Percentiles rank a stretch among this genome's conserved stretches.
Conservation (phyloP, 768 basidiomycete genomes). For the Basidioascus undulatus region DNA sequence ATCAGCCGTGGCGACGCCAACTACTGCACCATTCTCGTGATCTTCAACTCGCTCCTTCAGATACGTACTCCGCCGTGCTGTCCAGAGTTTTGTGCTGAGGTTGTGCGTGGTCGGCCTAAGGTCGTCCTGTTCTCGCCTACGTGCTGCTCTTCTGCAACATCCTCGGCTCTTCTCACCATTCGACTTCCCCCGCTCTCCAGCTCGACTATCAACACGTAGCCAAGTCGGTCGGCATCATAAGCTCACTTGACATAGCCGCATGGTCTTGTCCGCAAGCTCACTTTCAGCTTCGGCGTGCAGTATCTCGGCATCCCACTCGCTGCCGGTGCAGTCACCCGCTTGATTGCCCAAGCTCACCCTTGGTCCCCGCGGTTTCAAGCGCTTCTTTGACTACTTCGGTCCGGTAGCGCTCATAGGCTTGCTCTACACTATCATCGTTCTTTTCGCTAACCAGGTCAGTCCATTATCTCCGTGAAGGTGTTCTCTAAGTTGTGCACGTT, state of each 20-base stretch:
- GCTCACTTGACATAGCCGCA: constrained; percentile 14
- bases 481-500: too few species aligned
- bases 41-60: constrained; percentile 55
- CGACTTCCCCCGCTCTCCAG: too few species aligned
- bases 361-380: constrained; percentile 21
- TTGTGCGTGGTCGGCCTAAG: too few species aligned
- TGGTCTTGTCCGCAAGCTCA: too few species aligned
- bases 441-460: constrained; percentile 44
- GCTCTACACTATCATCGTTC: constrained; percentile 52
- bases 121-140: constrained; percentile 51
- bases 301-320: constrained; percentile 62
- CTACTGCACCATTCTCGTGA: constrained; percentile 56
- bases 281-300: too few species aligned
- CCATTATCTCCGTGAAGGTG: too few species aligned
- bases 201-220: constrained; percentile 36
- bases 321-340: constrained; percentile 44
- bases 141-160: constrained; percentile 48
- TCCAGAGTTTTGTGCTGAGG: too few species aligned
- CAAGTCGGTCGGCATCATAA: constrained; percentile 43
- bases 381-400: constrained; percentile 41
- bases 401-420: constrained; percentile 49
- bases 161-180: constrained; percentile 26
- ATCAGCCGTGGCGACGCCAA: constrained; percentile 42
- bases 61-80: too few species aligned
- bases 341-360: too few species aligned